Evolutionary conservation across 2,329 filamentous ascomycete genomes (phyloP).

Genomic region (Hymenoscyphus albidus): DNA sequence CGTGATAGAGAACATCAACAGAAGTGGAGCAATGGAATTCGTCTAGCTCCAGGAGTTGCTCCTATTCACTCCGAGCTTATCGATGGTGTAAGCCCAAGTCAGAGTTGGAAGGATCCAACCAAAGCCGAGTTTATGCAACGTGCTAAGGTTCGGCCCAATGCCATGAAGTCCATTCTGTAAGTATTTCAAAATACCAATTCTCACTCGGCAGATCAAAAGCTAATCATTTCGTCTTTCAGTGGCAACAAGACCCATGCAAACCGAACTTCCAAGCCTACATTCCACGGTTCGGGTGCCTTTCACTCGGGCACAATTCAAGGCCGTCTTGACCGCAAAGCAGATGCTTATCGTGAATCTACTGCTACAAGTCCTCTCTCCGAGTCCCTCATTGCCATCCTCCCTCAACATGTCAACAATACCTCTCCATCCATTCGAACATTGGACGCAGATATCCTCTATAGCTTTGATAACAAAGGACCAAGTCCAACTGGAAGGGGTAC

Average conservation of each 20-base stretch:
- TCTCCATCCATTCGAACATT: constrained; percentile 14
- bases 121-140: constrained; percentile 9
- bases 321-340: constrained; percentile 25
- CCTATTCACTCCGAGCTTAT: not conserved
- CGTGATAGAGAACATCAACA: constrained; percentile 31
- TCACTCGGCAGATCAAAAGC: not conserved
- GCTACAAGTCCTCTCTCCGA: constrained; percentile 26
- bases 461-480: constrained; percentile 30
- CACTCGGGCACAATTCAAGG: not conserved
- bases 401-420: constrained; percentile 29
- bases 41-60: constrained; percentile 22
- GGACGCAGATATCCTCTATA: constrained; percentile 30
- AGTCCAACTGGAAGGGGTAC: constrained; percentile 26
- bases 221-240: not conserved
- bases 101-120: not conserved
- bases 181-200: not conserved
- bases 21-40: constrained; percentile 31
- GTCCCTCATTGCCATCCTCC: constrained; percentile 33
- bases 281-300: constrained; percentile 8
- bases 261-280: constrained; percentile 23
- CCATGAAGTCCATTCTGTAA: constrained; percentile 24
- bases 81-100: not conserved
- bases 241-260: constrained; percentile 25
- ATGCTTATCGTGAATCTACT: constrained; percentile 25
- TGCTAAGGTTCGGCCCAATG: constrained; percentile 29